Conservation (phyloP, 1,284 basidiomycete genomes). For the Irpex rosettiformis region DNA sequence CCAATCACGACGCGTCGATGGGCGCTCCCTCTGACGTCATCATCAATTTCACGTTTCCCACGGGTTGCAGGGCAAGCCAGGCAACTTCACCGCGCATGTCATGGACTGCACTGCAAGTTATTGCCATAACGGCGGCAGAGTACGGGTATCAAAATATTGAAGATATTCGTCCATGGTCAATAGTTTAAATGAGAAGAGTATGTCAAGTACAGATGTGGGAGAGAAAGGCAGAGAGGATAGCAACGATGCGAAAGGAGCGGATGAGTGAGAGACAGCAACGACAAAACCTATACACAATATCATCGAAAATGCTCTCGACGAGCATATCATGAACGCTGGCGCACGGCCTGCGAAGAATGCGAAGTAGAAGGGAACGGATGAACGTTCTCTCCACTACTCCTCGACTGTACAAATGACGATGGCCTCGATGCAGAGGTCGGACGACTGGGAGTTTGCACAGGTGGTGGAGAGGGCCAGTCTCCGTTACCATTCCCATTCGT, state of each 20-base stretch:
- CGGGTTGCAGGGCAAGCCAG: background rate
- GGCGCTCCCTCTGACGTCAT: constrained; percentile 11
- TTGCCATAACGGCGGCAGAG: background rate
- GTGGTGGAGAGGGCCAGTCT: constrained; percentile 46
- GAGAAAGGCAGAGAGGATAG: constrained; percentile 8
- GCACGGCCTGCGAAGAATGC: constrained; percentile 42
- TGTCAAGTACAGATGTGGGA: constrained; percentile 25
- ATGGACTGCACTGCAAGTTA: background rate
- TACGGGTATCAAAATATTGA: constrained; percentile 17
- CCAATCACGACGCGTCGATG: constrained; percentile 2
- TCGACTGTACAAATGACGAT: constrained; percentile 48
- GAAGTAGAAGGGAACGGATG: constrained; percentile 39
- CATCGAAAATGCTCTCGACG: constrained; percentile 10
- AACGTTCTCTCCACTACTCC: constrained; percentile 45
- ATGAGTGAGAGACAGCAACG: constrained; percentile 11
- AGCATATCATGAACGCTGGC: constrained; percentile 42
- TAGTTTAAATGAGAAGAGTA: constrained; percentile 21
- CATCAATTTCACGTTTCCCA: background rate
- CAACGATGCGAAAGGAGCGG: constrained; percentile 17
- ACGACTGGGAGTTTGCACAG: constrained; percentile 32
- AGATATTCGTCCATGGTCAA: constrained; percentile 18
- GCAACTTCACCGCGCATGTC: too few relatives aligned
- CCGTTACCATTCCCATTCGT: constrained; percentile 45
- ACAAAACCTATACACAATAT: constrained; percentile 18
- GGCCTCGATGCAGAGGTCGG: constrained; percentile 47